Evolutionary conservation across 2,329 filamentous ascomycete genomes (phyloP).

Genomic region (Scytalidium sp.): DNA sequence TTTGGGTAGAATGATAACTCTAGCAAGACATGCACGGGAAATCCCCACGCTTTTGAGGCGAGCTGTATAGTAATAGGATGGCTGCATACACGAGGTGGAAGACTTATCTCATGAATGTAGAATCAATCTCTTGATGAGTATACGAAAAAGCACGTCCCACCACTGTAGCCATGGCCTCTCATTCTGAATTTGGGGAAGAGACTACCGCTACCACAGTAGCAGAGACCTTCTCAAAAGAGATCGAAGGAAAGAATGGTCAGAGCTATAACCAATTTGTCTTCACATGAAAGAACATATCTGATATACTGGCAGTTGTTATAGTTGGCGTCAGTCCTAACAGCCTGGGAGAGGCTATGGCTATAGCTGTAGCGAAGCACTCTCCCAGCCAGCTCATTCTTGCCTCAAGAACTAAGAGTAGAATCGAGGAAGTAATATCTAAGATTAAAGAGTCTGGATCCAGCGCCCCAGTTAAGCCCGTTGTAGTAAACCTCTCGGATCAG

Average conservation of each 20-base stretch:
- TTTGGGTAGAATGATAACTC: too few species aligned
- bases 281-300: constrained; percentile 1
- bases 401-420: constrained; percentile 14
- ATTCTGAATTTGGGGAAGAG: constrained; percentile 29
- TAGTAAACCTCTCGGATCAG: constrained; percentile 35
- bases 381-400: constrained; percentile 15
- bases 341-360: constrained; percentile 11
- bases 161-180: constrained; percentile 27
- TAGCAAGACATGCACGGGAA: too few species aligned
- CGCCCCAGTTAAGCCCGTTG: background rate
- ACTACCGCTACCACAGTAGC: constrained; percentile 35
- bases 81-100: too few species aligned
- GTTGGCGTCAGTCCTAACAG: constrained; percentile 11
- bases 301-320: constrained; percentile 8
- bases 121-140: background rate
- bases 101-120: background rate
- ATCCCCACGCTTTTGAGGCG: too few species aligned
- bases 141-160: background rate
- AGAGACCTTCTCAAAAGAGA: constrained; percentile 21
- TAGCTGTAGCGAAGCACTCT: constrained; percentile 17
- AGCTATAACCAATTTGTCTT: constrained; percentile 2
- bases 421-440: constrained; percentile 6
- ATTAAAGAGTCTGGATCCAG: background rate
- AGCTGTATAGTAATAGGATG: too few species aligned
- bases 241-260: constrained; percentile 29